Evolutionary conservation across 2,329 filamentous ascomycete species (phyloP).

Genomic region (Lasiodiplodia theobromae): DNA sequence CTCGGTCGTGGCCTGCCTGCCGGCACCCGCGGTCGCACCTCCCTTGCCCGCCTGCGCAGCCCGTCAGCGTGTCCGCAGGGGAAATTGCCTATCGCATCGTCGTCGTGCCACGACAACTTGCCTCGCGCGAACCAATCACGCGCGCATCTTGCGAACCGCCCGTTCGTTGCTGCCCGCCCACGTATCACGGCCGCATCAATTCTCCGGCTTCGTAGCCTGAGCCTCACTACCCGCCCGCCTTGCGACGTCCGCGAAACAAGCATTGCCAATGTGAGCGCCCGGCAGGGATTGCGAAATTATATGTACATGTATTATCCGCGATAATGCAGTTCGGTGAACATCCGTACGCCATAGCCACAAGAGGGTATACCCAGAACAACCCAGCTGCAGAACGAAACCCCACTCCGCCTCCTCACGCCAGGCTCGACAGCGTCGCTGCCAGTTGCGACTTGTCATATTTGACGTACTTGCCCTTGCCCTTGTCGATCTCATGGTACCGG

Average conservation of each 20-base stretch:
- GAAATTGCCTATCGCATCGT: constrained; percentile 26
- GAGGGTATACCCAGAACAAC: constrained; percentile 32
- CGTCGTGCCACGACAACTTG: constrained; percentile 25
- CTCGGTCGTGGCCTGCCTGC: constrained; percentile 19
- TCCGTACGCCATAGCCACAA: constrained; percentile 27
- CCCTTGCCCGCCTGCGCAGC: constrained; percentile 19
- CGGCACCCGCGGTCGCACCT: constrained; percentile 24
- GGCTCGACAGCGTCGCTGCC: constrained; percentile 63
- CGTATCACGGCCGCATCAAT: constrained; percentile 18
- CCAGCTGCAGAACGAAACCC: constrained; percentile 25
- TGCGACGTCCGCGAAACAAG: constrained; percentile 23
- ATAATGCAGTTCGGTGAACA: neutral
- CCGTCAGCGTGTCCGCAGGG: constrained; percentile 20
- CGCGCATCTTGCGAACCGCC: neutral
- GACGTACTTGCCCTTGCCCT: constrained; percentile 97
- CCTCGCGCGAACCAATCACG: constrained; percentile 27
- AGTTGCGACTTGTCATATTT: constrained; percentile 93
- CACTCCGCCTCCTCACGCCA: constrained; percentile 44
- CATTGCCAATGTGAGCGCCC: constrained; percentile 6
- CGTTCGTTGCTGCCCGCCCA: constrained; percentile 13
- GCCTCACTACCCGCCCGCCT: neutral
- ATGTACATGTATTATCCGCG: constrained; percentile 10
- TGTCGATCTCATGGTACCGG: constrained; percentile 95
- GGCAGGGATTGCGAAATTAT: constrained; percentile 11
- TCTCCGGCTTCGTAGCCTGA: constrained; percentile 14